Conservation (phyloP, 202 grass and related monocot species). For the Setaria viridis region DNA sequence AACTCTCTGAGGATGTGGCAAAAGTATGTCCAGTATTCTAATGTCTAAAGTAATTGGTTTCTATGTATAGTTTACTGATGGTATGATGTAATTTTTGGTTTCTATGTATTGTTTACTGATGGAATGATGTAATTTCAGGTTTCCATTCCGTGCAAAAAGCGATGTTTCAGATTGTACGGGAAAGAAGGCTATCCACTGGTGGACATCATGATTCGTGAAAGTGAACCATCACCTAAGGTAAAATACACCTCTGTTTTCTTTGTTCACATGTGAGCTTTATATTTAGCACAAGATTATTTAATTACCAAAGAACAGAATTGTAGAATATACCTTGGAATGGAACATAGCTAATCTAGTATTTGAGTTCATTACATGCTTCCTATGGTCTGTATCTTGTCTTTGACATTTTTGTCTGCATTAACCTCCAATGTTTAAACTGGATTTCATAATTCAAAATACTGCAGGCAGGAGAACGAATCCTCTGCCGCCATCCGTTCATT, state of each 20-base stretch:
- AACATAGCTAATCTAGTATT: conserved; percentile 20
- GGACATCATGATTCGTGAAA: conserved; percentile 90
- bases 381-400: conserved; percentile 34
- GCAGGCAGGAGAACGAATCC: conserved; percentile 87
- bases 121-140: conserved; percentile 60
- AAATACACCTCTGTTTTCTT: conserved; percentile 17
- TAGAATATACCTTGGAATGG: conserved; percentile 22
- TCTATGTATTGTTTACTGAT: conserved; percentile 58
- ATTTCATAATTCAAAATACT: conserved; percentile 45
- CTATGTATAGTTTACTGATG: conserved; percentile 18
- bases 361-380: conserved; percentile 10
- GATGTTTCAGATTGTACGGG: conserved; percentile 86
- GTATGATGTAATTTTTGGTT: conserved; percentile 59
- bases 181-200: conserved; percentile 95
- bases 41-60: neutral
- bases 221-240: conserved; percentile 87
- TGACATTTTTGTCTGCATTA: neutral
- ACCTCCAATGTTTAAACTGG: conserved; percentile 31
- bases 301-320: conserved; percentile 26
- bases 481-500: conserved; percentile 92
- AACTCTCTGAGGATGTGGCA: conserved; percentile 95
- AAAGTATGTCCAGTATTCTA: conserved; percentile 66
- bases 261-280: conserved; percentile 35
- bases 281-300: conserved; percentile 31
- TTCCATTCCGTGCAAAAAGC: conserved; percentile 99